Percentiles rank a stretch among this genome's conserved stretches.
phyloP scores from a whole-genome alignment of 2,329 filamentous ascomycete genomes.

The Botrytis galanthina region DNA sequence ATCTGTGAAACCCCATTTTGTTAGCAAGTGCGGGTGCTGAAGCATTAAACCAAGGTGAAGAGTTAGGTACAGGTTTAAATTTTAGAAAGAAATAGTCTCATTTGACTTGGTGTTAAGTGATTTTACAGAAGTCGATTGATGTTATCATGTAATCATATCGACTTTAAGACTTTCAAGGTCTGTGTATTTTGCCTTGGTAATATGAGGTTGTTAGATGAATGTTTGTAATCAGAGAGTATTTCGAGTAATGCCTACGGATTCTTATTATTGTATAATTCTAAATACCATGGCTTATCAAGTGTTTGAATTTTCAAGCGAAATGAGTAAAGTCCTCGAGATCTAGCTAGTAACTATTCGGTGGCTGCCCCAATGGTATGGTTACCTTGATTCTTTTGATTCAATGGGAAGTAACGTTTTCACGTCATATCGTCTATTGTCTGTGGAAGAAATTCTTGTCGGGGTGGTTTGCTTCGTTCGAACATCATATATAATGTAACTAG shows the following conservation, averaged over 20 bases:
- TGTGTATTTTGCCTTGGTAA: neutral
- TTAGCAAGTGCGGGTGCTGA: neutral
- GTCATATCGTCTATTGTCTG: rapidly evolving
- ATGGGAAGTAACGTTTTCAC: rapidly evolving
- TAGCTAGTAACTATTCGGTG: neutral
- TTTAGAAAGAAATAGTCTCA: neutral
- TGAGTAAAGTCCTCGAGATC: neutral
- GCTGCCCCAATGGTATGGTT: neutral
- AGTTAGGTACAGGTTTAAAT: neutral
- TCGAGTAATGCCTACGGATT: no score
- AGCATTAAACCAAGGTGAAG: rapidly evolving
- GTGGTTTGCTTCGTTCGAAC: neutral
- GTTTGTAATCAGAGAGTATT: no score
- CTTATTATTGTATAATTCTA: no score
- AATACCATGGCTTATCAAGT: no score
- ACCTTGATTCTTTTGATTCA: rapidly evolving
- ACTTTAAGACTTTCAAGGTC: neutral
- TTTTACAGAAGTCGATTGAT: rapidly evolving
- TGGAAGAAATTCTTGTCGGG: neutral
- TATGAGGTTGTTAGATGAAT: rapidly evolving
- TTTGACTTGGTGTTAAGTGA: neutral
- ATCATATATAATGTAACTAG: neutral
- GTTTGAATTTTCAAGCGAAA: neutral
- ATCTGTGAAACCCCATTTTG: neutral
- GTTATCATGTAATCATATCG: neutral